These are phyloP conservation scores for Glarea lozoyensis DNA, from an alignment of 495 filamentous ascomycete genomes.

Conservation along the genomic window DNA sequence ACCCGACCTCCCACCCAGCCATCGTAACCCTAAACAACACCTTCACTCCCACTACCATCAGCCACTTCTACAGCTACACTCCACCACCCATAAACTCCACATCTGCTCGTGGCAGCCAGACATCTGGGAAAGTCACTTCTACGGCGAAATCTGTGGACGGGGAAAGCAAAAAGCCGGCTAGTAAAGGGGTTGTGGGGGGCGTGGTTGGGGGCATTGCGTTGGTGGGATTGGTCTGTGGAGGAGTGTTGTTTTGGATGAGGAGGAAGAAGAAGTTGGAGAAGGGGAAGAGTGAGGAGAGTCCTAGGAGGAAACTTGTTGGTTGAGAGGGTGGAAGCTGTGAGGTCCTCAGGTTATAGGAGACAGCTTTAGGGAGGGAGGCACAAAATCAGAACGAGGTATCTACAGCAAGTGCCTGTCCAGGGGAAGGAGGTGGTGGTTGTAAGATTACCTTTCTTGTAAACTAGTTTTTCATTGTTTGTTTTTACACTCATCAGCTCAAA, in stretches of 20 bases:
- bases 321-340: neutral
- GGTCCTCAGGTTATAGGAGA: no score
- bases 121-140: neutral
- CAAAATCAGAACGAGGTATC: no score
- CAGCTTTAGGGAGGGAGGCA: no score
- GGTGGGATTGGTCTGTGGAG: constrained; percentile 17
- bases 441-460: no score
- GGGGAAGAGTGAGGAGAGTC: neutral
- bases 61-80: neutral
- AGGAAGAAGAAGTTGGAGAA: neutral
- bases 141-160: neutral
- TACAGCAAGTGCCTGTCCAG: no score
- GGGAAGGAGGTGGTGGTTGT: no score
- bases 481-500: no score
- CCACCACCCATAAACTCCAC: neutral
- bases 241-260: neutral
- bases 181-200: constrained; percentile 39
- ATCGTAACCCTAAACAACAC: constrained; percentile 36
- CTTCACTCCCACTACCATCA: constrained; percentile 24
- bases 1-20: constrained; percentile 1
- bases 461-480: no score
- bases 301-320: neutral
- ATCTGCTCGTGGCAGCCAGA: neutral
- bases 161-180: constrained; percentile 21
- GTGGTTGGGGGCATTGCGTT: constrained; percentile 33